Percentiles rank a stretch among this genome's conserved stretches.
Evolutionary conservation across 306 rosid species (phyloP).

Genomic region (Prunus mongolica): DNA sequence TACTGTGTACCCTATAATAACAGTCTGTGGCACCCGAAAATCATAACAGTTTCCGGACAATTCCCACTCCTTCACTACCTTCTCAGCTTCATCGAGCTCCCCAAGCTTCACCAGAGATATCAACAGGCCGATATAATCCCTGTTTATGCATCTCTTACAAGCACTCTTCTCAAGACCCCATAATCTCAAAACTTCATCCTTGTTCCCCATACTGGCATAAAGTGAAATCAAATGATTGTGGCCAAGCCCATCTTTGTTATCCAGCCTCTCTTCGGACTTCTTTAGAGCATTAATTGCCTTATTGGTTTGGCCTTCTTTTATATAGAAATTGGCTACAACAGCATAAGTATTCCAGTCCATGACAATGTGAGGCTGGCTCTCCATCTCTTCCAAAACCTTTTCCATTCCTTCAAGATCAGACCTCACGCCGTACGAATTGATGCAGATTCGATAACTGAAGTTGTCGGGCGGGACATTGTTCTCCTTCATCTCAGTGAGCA

Average conservation of each 20-base stretch:
- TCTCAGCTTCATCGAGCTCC: slow-evolving; percentile 68
- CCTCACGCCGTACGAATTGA: slow-evolving; percentile 62
- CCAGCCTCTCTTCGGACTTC: slow-evolving; percentile 65
- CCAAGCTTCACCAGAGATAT: slow-evolving; percentile 64
- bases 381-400: slow-evolving; percentile 63
- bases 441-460: slow-evolving; percentile 77
- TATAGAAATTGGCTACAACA: slow-evolving; percentile 58
- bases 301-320: slow-evolving; percentile 39
- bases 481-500: slow-evolving; percentile 69
- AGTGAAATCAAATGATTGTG: slow-evolving; percentile 73
- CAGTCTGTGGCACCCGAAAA: slow-evolving; percentile 47
- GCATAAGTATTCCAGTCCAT: slow-evolving; percentile 90
- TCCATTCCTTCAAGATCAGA: slow-evolving; percentile 61
- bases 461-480: slow-evolving; percentile 64
- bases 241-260: slow-evolving; percentile 55
- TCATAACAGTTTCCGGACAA: slow-evolving; percentile 71
- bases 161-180: slow-evolving; percentile 62
- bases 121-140: slow-evolving; percentile 56
- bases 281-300: slow-evolving; percentile 57
- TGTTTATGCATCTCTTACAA: slow-evolving; percentile 68
- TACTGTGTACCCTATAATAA: slow-evolving; percentile 47
- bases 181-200: slow-evolving; percentile 64
- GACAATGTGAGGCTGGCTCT: slow-evolving; percentile 48
- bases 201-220: slow-evolving; percentile 46
- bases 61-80: slow-evolving; percentile 68